phyloP scores from a whole-genome alignment of 139 green algal species.

The Microglena sp. region DNA sequence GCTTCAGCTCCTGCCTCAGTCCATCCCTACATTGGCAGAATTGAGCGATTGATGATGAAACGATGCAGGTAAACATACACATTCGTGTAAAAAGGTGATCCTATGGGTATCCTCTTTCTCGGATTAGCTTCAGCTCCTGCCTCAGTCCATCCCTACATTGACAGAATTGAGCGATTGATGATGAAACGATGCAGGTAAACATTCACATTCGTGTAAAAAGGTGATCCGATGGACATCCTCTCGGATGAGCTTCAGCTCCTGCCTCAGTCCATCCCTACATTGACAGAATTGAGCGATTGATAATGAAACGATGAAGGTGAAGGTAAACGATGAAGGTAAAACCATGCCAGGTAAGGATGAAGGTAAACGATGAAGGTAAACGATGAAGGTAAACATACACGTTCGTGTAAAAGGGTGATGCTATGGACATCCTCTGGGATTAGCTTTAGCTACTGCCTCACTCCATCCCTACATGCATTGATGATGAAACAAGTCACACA shows the following conservation, averaged over 20 bases:
- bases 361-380: too few species aligned
- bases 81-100: too few species aligned
- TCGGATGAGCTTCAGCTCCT: slow-evolving; percentile 62
- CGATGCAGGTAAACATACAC: too few species aligned
- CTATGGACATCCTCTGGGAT: slow-evolving; percentile 67
- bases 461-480: slow-evolving; percentile 27
- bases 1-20: slow-evolving; percentile 62
- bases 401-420: too few species aligned
- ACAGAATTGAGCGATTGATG: slow-evolving; percentile 1
- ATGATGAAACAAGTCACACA: too few species aligned
- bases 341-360: too few species aligned
- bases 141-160: slow-evolving; percentile 39
- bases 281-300: slow-evolving; percentile 1
- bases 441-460: slow-evolving; percentile 65
- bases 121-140: slow-evolving; percentile 62
- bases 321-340: too few species aligned
- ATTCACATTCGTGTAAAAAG: too few species aligned
- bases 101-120: slow-evolving; percentile 70
- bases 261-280: slow-evolving; percentile 40
- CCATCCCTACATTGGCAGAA: slow-evolving; percentile 23
- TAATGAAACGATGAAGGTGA: too few species aligned
- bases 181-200: too few species aligned
- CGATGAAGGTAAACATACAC: too few species aligned
- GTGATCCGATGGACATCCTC: slow-evolving; percentile 69
- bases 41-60: slow-evolving; percentile 8